Evolutionary conservation across 352 stramenopile species (phyloP).

Genomic region (Elongisporangium prolatum): DNA sequence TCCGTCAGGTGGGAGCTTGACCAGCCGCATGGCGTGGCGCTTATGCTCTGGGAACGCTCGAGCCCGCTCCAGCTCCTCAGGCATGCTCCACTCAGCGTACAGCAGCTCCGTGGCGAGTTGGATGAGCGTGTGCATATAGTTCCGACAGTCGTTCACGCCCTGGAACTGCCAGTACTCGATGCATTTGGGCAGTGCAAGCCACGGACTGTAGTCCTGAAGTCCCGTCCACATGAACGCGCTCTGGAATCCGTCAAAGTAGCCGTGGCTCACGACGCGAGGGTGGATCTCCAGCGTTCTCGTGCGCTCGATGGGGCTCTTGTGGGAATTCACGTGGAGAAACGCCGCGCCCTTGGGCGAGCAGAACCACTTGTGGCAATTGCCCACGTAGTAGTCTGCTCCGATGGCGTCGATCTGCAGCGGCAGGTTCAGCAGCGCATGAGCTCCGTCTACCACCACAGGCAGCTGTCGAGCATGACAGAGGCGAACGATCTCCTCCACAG

Average conservation of each 20-base stretch:
- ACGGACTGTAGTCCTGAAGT: conserved; percentile 88
- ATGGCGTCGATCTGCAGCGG: conserved; percentile 58
- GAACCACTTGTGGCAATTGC: conserved; percentile 96
- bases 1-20: conserved; percentile 43
- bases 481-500: conserved; percentile 72
- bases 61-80: conserved; percentile 26
- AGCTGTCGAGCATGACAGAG: conserved; percentile 42
- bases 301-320: conserved; percentile 12
- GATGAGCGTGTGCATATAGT: conserved; percentile 60
- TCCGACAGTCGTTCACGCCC: conserved; percentile 30
- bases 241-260: conserved; percentile 84
- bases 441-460: conserved; percentile 88
- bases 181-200: conserved; percentile 81
- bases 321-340: conserved; percentile 78
- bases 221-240: conserved; percentile 93
- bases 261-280: conserved; percentile 90
- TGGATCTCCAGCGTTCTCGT: conserved; percentile 15
- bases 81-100: conserved; percentile 51
- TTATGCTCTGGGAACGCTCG: conserved; percentile 46
- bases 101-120: conserved; percentile 59
- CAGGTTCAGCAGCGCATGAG: conserved; percentile 87
- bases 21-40: conserved; percentile 69
- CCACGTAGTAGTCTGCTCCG: conserved; percentile 90
- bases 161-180: conserved; percentile 81
- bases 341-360: conserved; percentile 84